A percentile compares a stretch with the other conserved stretches of the same genome.
These are phyloP conservation scores for Colletotrichum sp. DNA, from an alignment of 2,329 filamentous ascomycete species.

Conservation along the genomic window DNA sequence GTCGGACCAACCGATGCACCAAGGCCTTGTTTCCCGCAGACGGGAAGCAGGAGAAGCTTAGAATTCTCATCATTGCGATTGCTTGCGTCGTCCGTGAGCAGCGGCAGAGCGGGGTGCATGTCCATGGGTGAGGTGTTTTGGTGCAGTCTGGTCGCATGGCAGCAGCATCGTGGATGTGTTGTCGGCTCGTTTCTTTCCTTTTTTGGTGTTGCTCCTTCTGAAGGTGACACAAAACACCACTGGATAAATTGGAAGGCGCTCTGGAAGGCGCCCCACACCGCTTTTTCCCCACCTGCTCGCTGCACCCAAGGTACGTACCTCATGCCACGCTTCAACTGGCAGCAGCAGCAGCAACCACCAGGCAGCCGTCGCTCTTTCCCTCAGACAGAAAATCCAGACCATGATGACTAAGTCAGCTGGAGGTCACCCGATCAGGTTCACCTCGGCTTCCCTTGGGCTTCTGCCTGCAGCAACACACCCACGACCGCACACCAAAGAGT, in stretches of 20 bases:
- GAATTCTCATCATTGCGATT: neutral
- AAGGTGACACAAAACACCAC: neutral
- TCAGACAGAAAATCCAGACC: neutral
- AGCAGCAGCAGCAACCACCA: neutral
- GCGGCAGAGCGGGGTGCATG: constrained; percentile 1
- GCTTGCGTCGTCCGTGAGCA: neutral
- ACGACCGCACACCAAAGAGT: neutral
- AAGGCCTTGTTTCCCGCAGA: constrained; percentile 2
- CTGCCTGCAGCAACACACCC: neutral
- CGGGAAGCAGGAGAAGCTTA: neutral
- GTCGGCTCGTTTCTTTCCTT: neutral
- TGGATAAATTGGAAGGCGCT: neutral
- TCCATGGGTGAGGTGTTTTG: neutral
- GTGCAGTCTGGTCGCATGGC: neutral
- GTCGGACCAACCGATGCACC: constrained; percentile 8
- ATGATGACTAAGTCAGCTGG: neutral
- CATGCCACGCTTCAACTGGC: neutral
- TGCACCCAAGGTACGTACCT: neutral
- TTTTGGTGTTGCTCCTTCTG: neutral
- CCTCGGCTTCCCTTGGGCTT: neutral
- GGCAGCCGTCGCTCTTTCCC: neutral
- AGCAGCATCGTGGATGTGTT: neutral
- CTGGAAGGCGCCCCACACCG: neutral
- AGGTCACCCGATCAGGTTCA: constrained; percentile 1
- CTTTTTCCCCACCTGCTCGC: neutral